Evolutionary conservation across 1,284 basidiomycete species (phyloP), one percentile per base, ranked within the genome.

Genomic region (Moniliophthora roreri): DNA sequence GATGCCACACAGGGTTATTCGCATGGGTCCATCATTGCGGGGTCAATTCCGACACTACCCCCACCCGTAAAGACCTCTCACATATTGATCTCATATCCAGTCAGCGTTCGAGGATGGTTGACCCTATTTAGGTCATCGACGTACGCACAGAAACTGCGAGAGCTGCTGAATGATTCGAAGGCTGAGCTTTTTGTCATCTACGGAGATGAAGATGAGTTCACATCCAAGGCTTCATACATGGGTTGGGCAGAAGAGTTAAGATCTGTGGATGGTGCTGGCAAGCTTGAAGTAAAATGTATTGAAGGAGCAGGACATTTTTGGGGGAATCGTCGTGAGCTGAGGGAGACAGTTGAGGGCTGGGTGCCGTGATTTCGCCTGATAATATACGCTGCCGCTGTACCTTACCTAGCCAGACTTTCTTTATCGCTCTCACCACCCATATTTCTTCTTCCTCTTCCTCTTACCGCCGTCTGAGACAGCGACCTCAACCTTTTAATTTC

Each of bases 201-300:
- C 55, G 90, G 91, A 0, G 82, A 87, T 59, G 60, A 60, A 20
- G 91, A 93, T 62, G 81, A 92, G 51, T 93, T 92, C 62, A 91
- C 91, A 0, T 67, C 74, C 0, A 68, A 64, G 0, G 67, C 66
- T 9, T 78, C 70, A 36, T 91, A 91, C 60, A 71, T 76, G 39
- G 53, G 58, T 4, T 92, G 89, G 89, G 67, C 64, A 2, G 61
- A 69, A 24, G 63, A 61, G 9, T 67, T 90, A 11, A 53, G 62
- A 40, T 48, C 58, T 18, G 21, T 15, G 9, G 57, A 62, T 24
- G 64, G 60, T 4, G 50, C 50, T 51, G 48, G 59, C 58, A 63
- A 48, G 20, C 51, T 72, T 51, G 56, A 62, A 35, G 54, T 71
- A 15, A 62, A 66, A 32, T 66, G 65, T 36, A 52, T 58, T 24